Conservation (phyloP, 2,329 filamentous ascomycete species). For the Colletotrichum camelliae region DNA sequence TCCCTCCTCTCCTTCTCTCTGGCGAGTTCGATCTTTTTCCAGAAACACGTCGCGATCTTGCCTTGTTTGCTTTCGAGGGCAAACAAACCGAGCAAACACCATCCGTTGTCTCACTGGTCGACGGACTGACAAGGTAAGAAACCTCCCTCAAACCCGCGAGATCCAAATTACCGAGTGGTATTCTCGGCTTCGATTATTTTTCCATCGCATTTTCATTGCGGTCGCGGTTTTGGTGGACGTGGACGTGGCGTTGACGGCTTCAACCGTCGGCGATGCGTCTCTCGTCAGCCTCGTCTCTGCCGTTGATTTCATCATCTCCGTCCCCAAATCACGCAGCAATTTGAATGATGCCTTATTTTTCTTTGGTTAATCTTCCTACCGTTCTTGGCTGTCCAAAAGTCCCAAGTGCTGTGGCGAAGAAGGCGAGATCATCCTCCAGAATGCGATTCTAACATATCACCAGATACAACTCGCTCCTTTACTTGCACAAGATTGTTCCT, state of each 20-base stretch:
- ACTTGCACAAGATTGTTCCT: not conserved
- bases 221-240: not conserved
- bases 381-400: not conserved
- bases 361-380: not conserved
- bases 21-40: not conserved
- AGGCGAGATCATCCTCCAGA: not conserved
- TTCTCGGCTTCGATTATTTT: not conserved
- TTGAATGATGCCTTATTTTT: not conserved
- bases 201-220: not conserved
- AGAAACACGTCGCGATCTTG: not conserved
- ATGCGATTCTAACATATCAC: not conserved
- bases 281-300: not conserved
- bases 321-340: not conserved
- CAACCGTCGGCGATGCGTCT: not conserved
- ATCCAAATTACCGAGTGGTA: not conserved
- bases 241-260: not conserved
- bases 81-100: not conserved
- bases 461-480: not conserved
- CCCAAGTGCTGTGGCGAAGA: not conserved
- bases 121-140: not conserved
- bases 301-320: not conserved
- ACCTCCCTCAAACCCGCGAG: not conserved
- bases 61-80: not conserved
- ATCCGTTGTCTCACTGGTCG: not conserved
- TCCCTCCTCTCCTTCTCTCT: not conserved